A percentile compares a stretch with the other conserved stretches of the same genome.
phyloP scores from a whole-genome alignment of 2,329 filamentous ascomycete genomes.

The Aureobasidium sp. region DNA sequence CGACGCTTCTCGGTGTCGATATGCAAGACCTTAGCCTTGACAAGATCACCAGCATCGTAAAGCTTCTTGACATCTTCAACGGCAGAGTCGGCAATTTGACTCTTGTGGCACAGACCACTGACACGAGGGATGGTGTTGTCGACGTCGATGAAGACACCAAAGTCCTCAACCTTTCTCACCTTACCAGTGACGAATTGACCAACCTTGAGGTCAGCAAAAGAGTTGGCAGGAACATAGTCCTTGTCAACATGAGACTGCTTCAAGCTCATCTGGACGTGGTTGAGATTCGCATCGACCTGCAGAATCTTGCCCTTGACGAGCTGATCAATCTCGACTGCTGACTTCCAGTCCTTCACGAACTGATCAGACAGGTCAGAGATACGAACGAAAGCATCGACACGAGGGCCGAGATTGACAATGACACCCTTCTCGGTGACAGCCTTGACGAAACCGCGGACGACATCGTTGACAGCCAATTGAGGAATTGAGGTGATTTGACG shows the following conservation, averaged over 20 bases:
- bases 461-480: conserved; percentile 68
- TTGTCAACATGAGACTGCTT: conserved; percentile 79
- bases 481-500: conserved; percentile 64
- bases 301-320: conserved; percentile 82
- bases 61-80: conserved; percentile 82
- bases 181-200: conserved; percentile 84
- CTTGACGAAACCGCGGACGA: conserved; percentile 87
- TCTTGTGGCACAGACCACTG: conserved; percentile 87
- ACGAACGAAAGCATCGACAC: conserved; percentile 73
- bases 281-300: conserved; percentile 58
- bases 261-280: conserved; percentile 76
- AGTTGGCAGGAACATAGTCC: conserved; percentile 66
- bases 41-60: conserved; percentile 83
- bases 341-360: conserved; percentile 94
- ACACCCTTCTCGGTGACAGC: conserved; percentile 83
- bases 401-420: conserved; percentile 75
- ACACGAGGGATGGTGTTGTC: conserved; percentile 75
- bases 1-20: conserved; percentile 68
- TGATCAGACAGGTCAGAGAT: conserved; percentile 84
- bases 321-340: conserved; percentile 78
- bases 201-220: conserved; percentile 66
- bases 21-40: conserved; percentile 83
- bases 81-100: conserved; percentile 78
- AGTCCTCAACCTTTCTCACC: conserved; percentile 88
- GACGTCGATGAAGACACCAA: conserved; percentile 87